A percentile compares a stretch with the other conserved stretches of the same genome.
Evolutionary conservation across 345 rosid species (phyloP).

Genomic region (Toxicodendron radicans): DNA sequence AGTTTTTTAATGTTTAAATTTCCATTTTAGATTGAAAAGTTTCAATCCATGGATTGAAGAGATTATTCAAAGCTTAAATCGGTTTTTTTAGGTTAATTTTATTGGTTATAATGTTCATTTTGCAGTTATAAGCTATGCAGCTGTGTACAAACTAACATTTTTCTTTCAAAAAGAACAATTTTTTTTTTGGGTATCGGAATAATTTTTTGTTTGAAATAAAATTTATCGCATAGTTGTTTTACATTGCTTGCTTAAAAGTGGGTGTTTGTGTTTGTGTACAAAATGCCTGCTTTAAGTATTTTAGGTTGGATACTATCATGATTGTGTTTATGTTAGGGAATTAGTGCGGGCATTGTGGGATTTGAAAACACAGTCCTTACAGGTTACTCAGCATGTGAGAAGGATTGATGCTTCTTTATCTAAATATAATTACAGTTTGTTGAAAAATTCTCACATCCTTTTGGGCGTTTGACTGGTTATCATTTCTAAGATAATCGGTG

Average conservation of each 20-base stretch:
- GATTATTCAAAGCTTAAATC: slow-evolving; percentile 6
- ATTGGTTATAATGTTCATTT: not conserved
- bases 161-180: no score
- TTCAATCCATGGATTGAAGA: not conserved
- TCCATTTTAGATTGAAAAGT: not conserved
- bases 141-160: not conserved
- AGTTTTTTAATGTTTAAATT: not conserved
- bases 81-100: not conserved
- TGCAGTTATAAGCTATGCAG: not conserved
- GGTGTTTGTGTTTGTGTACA: not conserved
- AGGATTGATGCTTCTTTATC: not conserved
- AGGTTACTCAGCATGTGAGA: not conserved
- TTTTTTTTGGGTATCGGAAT: slow-evolving; percentile 1
- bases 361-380: not conserved
- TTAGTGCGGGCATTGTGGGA: not conserved
- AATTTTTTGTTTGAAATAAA: not conserved
- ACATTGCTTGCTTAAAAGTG: not conserved
- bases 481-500: not conserved
- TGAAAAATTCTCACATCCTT: not conserved
- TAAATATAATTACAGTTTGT: not conserved
- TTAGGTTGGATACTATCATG: not conserved
- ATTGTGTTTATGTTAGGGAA: not conserved
- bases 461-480: not conserved
- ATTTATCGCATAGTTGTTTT: not conserved
- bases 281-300: not conserved